Evolutionary conservation across 768 basidiomycete species (phyloP).

Genomic region (Tricholoma sp.): DNA sequence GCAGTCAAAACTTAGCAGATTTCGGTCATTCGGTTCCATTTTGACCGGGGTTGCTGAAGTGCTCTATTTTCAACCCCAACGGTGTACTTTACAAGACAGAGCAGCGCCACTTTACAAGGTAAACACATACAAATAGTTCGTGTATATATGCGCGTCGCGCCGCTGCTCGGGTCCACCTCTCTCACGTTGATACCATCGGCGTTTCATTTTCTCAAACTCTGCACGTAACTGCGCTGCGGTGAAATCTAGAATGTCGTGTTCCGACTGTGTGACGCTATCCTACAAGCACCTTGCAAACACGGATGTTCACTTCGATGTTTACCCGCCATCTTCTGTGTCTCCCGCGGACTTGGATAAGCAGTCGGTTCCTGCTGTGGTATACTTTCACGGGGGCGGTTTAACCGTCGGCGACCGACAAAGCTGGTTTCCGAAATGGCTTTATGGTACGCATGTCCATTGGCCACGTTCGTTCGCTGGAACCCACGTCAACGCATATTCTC

Average conservation of each 20-base stretch:
- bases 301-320: slow-evolving; percentile 16
- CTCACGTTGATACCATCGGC: too few species aligned
- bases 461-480: background rate
- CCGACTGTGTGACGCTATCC: slow-evolving; percentile 8
- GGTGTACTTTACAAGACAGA: too few species aligned
- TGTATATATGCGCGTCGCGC: too few species aligned
- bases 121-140: too few species aligned
- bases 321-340: slow-evolving; percentile 11
- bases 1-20: too few species aligned
- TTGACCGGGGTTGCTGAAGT: too few species aligned
- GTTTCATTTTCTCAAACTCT: background rate
- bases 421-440: slow-evolving; percentile 67
- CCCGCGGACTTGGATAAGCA: background rate
- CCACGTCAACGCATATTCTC: background rate
- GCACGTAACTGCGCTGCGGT: background rate
- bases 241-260: background rate
- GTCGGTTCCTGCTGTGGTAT: slow-evolving; percentile 33
- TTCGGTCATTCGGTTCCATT: too few species aligned
- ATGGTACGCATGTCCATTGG: slow-evolving; percentile 31
- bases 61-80: too few species aligned
- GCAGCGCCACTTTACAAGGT: too few species aligned
- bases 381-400: slow-evolving; percentile 54
- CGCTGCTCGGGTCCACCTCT: too few species aligned
- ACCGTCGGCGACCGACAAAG: slow-evolving; percentile 52
- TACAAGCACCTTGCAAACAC: slow-evolving; percentile 14